Base-by-base conservation (phyloP, 1,284 basidiomycete genomes). In the Boletellus sp. region DNA sequence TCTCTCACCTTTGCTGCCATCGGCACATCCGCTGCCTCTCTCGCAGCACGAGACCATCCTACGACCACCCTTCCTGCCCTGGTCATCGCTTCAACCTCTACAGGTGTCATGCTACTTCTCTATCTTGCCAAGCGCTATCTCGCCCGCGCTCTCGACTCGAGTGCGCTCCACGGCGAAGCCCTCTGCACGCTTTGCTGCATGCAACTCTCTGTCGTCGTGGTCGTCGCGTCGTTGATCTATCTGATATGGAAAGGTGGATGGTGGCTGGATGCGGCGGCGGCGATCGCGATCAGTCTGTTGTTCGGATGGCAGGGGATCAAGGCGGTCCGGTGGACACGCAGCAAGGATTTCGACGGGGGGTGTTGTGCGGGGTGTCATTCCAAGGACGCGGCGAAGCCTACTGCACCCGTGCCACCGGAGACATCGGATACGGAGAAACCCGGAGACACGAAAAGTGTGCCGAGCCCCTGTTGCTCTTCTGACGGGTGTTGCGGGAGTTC, bases 211-310 rank as follows among this genome's bases (percentile, higher is more conserved):
- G 21, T 57, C n/a, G 67, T 69, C 7, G 40, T 69, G 13, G 62
- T 71, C 41, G 17, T 67, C 4, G 68, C 69, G 6, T 66, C 68
- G 1, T 38, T 69, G 17, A 53, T 71, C 14, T 73, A 59, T 40
- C 57, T 64, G 9, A 22, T 27, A 30, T 22, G 7, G 17, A 8
- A 36, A 0, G 67, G 68, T 11, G 73, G 74, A 0, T 76, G 73
- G 74, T 76, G 74, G 73, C 60, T 74, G 5, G 74, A 76, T 46
- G 55, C 67, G 8, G 66, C 67, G 11, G 73, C 74, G 2, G 63
- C 71, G 1, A 60, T 76, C 19, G 43, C 67, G 7, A 59, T 76
- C 14, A 68, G 65, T 5, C 5, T 71, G 5, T 45, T 75, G 38
- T 76, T 76, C 43, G 70, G 64, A 5, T 69, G 69, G 64, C 71